Evolutionary conservation across 176 grass and related monocot genomes (phyloP).

Genomic region (Alloteropsis semialata): DNA sequence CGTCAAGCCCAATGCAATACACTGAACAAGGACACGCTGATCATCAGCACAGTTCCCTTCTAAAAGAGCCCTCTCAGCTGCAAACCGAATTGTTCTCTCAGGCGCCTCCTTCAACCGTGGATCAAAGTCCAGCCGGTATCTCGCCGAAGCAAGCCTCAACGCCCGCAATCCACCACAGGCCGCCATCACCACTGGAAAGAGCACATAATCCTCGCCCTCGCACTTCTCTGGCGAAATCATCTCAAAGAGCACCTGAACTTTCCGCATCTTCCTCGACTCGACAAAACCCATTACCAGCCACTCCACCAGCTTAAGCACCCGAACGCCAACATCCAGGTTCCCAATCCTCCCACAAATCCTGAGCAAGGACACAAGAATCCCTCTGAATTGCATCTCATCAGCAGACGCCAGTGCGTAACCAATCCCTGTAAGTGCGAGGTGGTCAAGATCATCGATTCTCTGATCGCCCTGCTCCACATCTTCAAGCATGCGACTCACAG

Average conservation of each 20-base stretch:
- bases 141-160: slow-evolving; percentile 49
- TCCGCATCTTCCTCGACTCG: slow-evolving; percentile 46
- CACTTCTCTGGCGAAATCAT: slow-evolving; percentile 42
- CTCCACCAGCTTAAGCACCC: slow-evolving; percentile 70
- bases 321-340: slow-evolving; percentile 37
- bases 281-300: slow-evolving; percentile 65
- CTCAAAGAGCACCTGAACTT: slow-evolving; percentile 47
- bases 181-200: slow-evolving; percentile 58
- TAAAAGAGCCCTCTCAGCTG: slow-evolving; percentile 38
- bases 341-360: slow-evolving; percentile 37
- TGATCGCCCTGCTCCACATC: slow-evolving; percentile 1
- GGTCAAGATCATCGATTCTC: slow-evolving; percentile 13
- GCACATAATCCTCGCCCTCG: slow-evolving; percentile 11
- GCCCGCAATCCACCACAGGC: slow-evolving; percentile 53
- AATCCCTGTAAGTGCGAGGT: slow-evolving; percentile 54
- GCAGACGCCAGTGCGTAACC: slow-evolving; percentile 51
- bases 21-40: slow-evolving; percentile 47
- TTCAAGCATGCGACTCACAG: slow-evolving; percentile 19
- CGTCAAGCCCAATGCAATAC: slow-evolving; percentile 63
- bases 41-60: slow-evolving; percentile 21
- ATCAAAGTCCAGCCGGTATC: slow-evolving; percentile 56
- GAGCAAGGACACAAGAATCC: slow-evolving; percentile 41
- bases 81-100: slow-evolving; percentile 56
- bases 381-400: slow-evolving; percentile 26
- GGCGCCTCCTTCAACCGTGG: slow-evolving; percentile 49